Evolutionary conservation across 164 flowering plant genomes (phyloP).

Genomic region (Amborella trichopoda): DNA sequence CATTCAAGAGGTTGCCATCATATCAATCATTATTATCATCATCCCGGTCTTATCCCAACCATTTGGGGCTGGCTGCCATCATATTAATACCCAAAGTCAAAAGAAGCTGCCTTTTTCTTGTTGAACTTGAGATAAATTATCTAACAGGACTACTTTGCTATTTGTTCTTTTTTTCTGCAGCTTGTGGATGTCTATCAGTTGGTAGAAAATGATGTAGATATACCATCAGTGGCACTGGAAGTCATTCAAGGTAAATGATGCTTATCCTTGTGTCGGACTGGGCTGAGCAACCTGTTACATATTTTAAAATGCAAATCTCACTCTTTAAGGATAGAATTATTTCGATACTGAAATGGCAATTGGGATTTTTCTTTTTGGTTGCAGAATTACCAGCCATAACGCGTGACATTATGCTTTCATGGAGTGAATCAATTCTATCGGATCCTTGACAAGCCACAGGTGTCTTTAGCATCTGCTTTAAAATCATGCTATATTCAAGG

Average conservation of each 20-base stretch:
- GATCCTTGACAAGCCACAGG: slow-evolving; percentile 44
- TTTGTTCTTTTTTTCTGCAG: slow-evolving; percentile 16
- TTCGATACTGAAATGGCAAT: not conserved
- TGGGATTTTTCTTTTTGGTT: slow-evolving; percentile 2
- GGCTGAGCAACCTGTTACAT: too few relatives aligned
- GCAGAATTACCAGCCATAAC: slow-evolving; percentile 69
- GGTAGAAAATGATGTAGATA: slow-evolving; percentile 40
- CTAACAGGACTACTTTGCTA: too few relatives aligned
- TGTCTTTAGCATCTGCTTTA: too few relatives aligned
- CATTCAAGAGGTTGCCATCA: slow-evolving; percentile 62
- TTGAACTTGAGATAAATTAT: too few relatives aligned
- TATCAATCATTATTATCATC: too few relatives aligned
- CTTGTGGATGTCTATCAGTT: slow-evolving; percentile 52
- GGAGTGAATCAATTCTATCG: slow-evolving; percentile 63
- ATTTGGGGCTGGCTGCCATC: too few relatives aligned
- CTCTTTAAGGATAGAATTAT: not conserved
- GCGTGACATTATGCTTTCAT: slow-evolving; percentile 71
- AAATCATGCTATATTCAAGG: too few relatives aligned
- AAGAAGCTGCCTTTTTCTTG: too few relatives aligned
- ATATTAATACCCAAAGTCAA: too few relatives aligned
- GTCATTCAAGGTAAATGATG: slow-evolving; percentile 32
- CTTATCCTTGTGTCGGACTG: not conserved
- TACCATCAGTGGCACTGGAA: slow-evolving; percentile 35
- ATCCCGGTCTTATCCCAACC: too few relatives aligned
- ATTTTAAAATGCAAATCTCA: not conserved